A percentile compares a stretch with the other conserved stretches of the same genome.
These are phyloP conservation scores for Picochlorum sp. DNA, from an alignment of 139 green algal genomes.

Conservation along the genomic window DNA sequence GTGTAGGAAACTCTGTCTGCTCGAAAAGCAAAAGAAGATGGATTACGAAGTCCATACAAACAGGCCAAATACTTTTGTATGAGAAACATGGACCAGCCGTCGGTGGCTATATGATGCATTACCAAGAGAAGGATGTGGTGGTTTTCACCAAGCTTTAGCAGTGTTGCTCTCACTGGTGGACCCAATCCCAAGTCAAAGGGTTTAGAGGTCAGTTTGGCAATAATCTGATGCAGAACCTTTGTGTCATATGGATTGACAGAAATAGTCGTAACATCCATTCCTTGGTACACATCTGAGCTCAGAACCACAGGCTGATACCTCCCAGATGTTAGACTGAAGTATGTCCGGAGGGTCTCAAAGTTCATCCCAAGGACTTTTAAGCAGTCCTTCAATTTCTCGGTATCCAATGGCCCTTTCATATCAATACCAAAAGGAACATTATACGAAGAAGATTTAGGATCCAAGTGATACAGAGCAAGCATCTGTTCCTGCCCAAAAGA, in stretches of 20 bases:
- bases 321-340: not conserved
- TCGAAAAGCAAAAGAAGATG: not conserved
- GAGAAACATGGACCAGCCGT: constrained; percentile 11
- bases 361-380: not conserved
- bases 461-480: not conserved
- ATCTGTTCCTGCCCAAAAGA: constrained; percentile 8
- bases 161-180: not conserved
- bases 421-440: not conserved
- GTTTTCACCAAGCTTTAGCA: not conserved
- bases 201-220: not conserved
- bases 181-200: constrained; percentile 9
- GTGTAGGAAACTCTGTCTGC: constrained; percentile 5
- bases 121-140: constrained; percentile 2
- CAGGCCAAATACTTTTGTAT: constrained; percentile 6
- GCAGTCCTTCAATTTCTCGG: not conserved
- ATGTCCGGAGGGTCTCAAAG: not conserved
- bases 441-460: not conserved
- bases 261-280: not conserved
- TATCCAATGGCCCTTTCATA: not conserved
- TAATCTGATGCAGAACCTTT: not conserved
- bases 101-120: constrained; percentile 11
- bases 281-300: not conserved
- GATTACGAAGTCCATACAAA: not conserved
- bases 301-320: not conserved
- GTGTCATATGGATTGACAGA: not conserved